A percentile compares a stretch with the other conserved stretches of the same genome.
phyloP scores from a whole-genome alignment of 768 basidiomycete genomes.

The Suillus paluster region DNA sequence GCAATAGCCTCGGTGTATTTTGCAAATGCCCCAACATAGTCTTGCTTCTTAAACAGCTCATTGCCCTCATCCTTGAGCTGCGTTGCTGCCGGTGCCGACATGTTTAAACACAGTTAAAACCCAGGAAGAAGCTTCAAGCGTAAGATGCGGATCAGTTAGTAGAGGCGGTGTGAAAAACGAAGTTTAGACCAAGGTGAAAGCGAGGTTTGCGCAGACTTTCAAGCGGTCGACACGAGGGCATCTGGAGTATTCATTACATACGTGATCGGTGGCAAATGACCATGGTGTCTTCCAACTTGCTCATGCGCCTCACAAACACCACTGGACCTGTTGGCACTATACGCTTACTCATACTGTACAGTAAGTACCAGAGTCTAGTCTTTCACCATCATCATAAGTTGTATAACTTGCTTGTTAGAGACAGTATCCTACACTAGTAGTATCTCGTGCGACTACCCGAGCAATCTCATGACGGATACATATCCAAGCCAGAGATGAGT shows the following conservation, averaged over 20 bases:
- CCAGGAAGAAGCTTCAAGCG: not conserved
- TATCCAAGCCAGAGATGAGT: no score
- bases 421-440: no score
- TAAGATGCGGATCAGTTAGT: not conserved
- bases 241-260: not conserved
- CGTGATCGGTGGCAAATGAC: not conserved
- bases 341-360: no score
- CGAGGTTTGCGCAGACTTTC: not conserved
- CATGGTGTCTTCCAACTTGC: no score
- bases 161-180: not conserved
- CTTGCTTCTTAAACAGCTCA: constrained; percentile 36
- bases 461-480: no score
- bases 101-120: not conserved
- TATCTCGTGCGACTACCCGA: no score
- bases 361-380: no score
- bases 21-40: constrained; percentile 39
- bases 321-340: no score
- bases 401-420: no score
- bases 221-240: not conserved
- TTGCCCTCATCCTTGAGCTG: constrained; percentile 48
- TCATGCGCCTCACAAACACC: no score
- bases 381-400: no score
- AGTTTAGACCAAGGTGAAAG: not conserved
- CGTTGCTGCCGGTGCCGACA: not conserved
- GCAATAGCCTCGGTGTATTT: constrained; percentile 50